Conservation (phyloP, 352 stramenopile species). For the Phytopythium oedochilum region DNA sequence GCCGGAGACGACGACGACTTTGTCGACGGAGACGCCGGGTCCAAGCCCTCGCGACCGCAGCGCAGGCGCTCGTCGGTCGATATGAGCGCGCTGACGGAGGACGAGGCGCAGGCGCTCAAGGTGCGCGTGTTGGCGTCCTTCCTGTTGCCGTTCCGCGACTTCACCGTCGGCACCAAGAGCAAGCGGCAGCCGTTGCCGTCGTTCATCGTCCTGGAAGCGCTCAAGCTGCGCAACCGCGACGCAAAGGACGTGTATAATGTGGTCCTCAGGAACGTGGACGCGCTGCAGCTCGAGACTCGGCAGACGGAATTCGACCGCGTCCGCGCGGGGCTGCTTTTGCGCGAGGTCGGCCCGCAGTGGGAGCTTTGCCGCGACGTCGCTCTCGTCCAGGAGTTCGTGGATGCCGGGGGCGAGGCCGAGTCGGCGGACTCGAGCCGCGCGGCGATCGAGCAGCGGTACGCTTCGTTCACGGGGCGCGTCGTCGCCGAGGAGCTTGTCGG, state of each 20-base stretch:
- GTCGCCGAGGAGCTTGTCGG: slow-evolving; percentile 19
- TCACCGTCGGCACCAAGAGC: slow-evolving; percentile 52
- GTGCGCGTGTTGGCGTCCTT: slow-evolving; percentile 51
- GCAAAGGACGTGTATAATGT: slow-evolving; percentile 61
- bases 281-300: slow-evolving; percentile 19
- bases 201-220: slow-evolving; percentile 53
- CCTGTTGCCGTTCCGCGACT: slow-evolving; percentile 45
- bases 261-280: slow-evolving; percentile 33
- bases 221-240: slow-evolving; percentile 62
- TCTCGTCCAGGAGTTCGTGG: slow-evolving; percentile 43
- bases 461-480: slow-evolving; percentile 28
- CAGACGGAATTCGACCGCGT: slow-evolving; percentile 37
- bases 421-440: slow-evolving; percentile 7
- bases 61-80: slow-evolving; percentile 15
- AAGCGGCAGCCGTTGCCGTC: slow-evolving; percentile 34
- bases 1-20: neutral
- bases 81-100: slow-evolving; percentile 26
- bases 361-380: slow-evolving; percentile 47
- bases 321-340: slow-evolving; percentile 42
- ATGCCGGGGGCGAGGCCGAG: slow-evolving; percentile 7
- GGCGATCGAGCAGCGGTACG: slow-evolving; percentile 26
- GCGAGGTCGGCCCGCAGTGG: slow-evolving; percentile 58
- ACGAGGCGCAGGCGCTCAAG: slow-evolving; percentile 39
- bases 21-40: neutral
- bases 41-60: neutral